Evolutionary conservation across 139 green algal genomes (phyloP).

Genomic region (Picocystis salinarum): DNA sequence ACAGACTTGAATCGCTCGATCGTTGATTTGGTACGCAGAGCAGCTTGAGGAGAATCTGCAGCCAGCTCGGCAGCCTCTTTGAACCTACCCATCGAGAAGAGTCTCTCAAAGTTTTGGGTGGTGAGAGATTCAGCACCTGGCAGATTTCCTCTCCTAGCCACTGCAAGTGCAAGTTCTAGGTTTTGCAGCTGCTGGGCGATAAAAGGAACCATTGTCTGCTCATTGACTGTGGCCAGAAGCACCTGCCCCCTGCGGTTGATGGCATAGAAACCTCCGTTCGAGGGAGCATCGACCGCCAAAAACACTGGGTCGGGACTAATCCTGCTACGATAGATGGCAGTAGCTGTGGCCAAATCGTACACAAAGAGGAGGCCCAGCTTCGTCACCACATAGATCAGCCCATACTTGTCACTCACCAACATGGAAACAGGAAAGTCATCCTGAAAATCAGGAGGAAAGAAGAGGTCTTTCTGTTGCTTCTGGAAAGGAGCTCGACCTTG

Average conservation of each 20-base stretch:
- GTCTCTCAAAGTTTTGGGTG: slow-evolving; percentile 79
- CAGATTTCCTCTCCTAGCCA: slow-evolving; percentile 82
- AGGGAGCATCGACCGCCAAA: slow-evolving; percentile 45
- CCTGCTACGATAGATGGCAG: slow-evolving; percentile 87
- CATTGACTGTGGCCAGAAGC: slow-evolving; percentile 76
- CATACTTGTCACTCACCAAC: slow-evolving; percentile 64
- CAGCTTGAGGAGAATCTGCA: slow-evolving; percentile 72
- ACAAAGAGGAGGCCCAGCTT: slow-evolving; percentile 98
- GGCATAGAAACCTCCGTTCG: slow-evolving; percentile 68
- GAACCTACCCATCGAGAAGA: slow-evolving; percentile 68
- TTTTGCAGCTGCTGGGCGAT: slow-evolving; percentile 78
- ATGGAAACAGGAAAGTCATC: slow-evolving; percentile 98
- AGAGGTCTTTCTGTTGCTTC: slow-evolving; percentile 88
- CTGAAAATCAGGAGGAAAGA: slow-evolving; percentile 96
- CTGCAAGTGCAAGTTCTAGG: slow-evolving; percentile 73
- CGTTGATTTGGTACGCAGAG: slow-evolving; percentile 42
- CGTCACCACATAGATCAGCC: slow-evolving; percentile 87
- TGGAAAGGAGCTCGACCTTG: slow-evolving; percentile 29
- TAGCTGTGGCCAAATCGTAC: slow-evolving; percentile 91
- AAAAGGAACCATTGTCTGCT: slow-evolving; percentile 83
- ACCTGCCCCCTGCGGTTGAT: slow-evolving; percentile 87
- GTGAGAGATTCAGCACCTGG: slow-evolving; percentile 84
- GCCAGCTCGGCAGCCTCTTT: slow-evolving; percentile 92
- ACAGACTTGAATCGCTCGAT: slow-evolving; percentile 78
- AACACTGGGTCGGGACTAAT: slow-evolving; percentile 95